Conservation (phyloP, 805 yeast genomes). For the Dipodascopsis uninucleata region DNA sequence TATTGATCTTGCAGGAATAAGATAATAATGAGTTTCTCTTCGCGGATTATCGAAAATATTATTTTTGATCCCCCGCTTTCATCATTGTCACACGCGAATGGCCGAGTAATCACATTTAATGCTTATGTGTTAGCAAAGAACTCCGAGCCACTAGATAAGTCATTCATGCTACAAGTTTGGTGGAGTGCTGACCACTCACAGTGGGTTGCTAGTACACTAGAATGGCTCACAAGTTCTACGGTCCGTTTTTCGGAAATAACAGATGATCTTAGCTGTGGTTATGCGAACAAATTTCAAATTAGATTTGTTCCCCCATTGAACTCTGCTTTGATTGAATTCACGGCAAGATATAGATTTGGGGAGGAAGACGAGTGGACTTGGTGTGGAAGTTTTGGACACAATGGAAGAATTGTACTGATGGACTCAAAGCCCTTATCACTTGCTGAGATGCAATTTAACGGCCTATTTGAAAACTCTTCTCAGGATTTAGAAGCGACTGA, state of each 20-base stretch:
- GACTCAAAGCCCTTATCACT: not conserved
- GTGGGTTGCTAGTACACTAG: slow-evolving; percentile 15
- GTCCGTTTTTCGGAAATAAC: not conserved
- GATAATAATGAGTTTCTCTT: no score
- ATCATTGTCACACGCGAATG: slow-evolving; percentile 8
- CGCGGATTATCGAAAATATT: no score
- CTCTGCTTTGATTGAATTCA: slow-evolving; percentile 13
- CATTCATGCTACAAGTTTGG: slow-evolving; percentile 19
- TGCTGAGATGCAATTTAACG: slow-evolving; percentile 6
- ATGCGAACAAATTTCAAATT: slow-evolving; percentile 3
- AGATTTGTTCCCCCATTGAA: slow-evolving; percentile 19
- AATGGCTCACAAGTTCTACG: not conserved
- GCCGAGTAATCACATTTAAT: slow-evolving; percentile 16
- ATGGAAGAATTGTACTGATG: slow-evolving; percentile 14
- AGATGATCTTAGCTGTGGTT: not conserved
- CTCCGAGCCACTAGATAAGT: slow-evolving; percentile 1
- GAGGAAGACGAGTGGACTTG: slow-evolving; percentile 15
- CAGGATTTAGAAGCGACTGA: slow-evolving; percentile 8
- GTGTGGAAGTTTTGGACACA: slow-evolving; percentile 14
- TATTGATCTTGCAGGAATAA: no score
- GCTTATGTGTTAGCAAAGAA: slow-evolving; percentile 9
- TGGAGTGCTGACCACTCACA: slow-evolving; percentile 12
- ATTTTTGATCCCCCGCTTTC: slow-evolving; percentile 17
- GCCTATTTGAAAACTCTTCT: slow-evolving; percentile 9
- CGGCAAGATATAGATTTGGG: slow-evolving; percentile 20